Evolutionary conservation across 1,284 basidiomycete genomes (phyloP).

Genomic region (Chalciporus sp.): DNA sequence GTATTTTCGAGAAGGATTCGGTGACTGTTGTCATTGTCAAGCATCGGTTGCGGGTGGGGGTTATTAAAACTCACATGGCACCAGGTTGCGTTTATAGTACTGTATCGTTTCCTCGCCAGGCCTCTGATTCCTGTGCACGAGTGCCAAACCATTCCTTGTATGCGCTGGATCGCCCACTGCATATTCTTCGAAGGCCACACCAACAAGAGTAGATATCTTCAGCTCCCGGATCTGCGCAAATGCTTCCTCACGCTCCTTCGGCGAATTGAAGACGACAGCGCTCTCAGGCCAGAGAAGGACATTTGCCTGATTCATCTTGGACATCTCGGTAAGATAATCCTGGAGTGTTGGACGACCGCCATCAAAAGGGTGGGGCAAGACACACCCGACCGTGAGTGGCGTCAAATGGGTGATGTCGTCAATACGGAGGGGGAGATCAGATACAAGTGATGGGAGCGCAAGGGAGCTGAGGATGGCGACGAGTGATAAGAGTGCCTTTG

Average conservation of each 20-base stretch:
- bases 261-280: conserved; percentile 62
- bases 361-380: conserved; percentile 50
- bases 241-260: conserved; percentile 48
- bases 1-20: conserved; percentile 66
- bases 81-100: conserved; percentile 76
- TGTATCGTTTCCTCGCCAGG: conserved; percentile 44
- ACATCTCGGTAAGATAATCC: conserved; percentile 61
- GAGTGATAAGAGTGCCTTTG: conserved; percentile 38
- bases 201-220: conserved; percentile 45
- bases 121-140: conserved; percentile 46
- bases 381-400: conserved; percentile 63
- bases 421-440: conserved; percentile 45
- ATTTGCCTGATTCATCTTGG: conserved; percentile 47
- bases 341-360: conserved; percentile 50
- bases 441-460: conserved; percentile 58
- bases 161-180: conserved; percentile 42
- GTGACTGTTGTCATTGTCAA: conserved; percentile 50
- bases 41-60: not conserved
- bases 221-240: conserved; percentile 45
- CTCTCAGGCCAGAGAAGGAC: conserved; percentile 82
- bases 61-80: conserved; percentile 59
- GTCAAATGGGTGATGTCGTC: conserved; percentile 47
- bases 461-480: conserved; percentile 46
- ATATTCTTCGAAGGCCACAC: conserved; percentile 69
- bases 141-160: conserved; percentile 61